Base-by-base conservation (phyloP, 129 eudicot genomes). In the Gnaphalium uliginosum region DNA sequence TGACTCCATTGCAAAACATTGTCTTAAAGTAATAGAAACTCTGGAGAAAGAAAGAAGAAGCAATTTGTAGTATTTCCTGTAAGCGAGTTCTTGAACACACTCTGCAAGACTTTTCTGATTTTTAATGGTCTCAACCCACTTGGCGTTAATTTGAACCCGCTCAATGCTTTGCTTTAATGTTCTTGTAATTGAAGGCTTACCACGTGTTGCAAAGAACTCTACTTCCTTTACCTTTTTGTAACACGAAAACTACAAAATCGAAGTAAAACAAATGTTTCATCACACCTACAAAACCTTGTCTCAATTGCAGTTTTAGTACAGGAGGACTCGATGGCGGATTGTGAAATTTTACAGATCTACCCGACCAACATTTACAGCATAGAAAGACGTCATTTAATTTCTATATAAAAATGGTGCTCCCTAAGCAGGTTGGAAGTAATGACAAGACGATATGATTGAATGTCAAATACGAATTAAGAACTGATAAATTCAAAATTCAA, bases 121-220 rank as follows among this genome's bases (percentile, higher is more conserved):
- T 43, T 81, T 87, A 72, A 91, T 76, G 78, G 85, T 81, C 69
- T 89, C 77, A 53, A 89, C 96, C 99, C 99, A 95, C 24, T 82
- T 84, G 26, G 99, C 85, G 26, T 95, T 91, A 15, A 91, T 89
- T 43, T 85, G 81, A 76, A 95, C 85, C 50, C 96, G 77, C 86
- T 95, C 99, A 11, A 89, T 63, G 86, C 99, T 95, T 82, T 95
- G 99, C 85, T 85, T 95, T 87, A 95, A 77, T 14, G 99, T 95
- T 83, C 99, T 95, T 13, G 89, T 82, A 24, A 95, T 87, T 57
- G 86, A 85, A 25, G 96, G 92, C 89, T 87, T 87, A 70, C 60
- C 75, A 13, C 88, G 89, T 70, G 81, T 89, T 41, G 84, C 86
- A 72, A 95, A 95, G 71, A 84, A 95, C 80, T 86, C 95, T 1